Conservation (phyloP, 2,329 filamentous ascomycete species). For the Pestalotiopsis sp. region DNA sequence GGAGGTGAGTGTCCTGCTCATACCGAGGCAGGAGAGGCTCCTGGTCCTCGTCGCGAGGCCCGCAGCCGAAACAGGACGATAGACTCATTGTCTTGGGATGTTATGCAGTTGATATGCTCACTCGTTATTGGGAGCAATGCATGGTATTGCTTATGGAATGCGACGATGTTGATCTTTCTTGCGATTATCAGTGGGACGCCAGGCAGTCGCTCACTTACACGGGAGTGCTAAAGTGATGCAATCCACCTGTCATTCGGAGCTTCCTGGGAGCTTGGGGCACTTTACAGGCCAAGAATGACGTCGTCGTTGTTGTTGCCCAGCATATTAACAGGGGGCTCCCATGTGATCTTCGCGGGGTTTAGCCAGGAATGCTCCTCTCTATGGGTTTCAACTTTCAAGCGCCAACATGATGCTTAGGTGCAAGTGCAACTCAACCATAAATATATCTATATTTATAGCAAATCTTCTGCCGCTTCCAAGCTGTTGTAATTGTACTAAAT, state of each 20-base stretch:
- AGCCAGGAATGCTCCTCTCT: neutral
- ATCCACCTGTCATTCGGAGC: neutral
- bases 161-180: neutral
- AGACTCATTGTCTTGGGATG: constrained; percentile 31
- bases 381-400: neutral
- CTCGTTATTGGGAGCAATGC: neutral
- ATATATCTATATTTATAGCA: too few relatives aligned
- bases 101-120: neutral
- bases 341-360: constrained; percentile 3
- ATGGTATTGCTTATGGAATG: neutral
- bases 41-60: constrained; percentile 56
- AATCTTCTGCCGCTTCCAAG: too few relatives aligned
- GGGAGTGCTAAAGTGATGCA: neutral
- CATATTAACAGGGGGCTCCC: neutral
- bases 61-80: constrained; percentile 69
- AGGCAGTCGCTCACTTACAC: constrained; percentile 2
- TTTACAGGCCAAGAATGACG: neutral
- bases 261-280: neutral
- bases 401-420: neutral
- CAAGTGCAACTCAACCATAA: neutral
- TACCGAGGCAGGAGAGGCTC: constrained; percentile 83
- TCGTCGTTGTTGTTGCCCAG: constrained; percentile 1
- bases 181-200: neutral
- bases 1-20: constrained; percentile 77
- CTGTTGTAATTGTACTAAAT: too few relatives aligned